These are phyloP conservation scores for Sphaerulina musiva DNA, from an alignment of 2,329 filamentous ascomycete genomes.

Conservation along the genomic window DNA sequence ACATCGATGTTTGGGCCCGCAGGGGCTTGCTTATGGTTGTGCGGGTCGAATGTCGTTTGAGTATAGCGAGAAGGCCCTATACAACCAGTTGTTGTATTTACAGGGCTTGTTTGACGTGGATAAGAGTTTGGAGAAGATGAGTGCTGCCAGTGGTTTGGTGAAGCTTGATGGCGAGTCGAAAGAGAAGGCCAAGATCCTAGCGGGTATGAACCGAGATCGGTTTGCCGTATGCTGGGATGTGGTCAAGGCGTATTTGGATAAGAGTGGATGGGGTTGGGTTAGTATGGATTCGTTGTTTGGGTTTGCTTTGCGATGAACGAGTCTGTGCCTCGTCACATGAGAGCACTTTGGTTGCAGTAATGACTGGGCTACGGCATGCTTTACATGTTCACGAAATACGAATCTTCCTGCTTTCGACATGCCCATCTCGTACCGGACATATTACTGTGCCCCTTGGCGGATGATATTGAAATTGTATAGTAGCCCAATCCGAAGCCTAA, in stretches of 20 bases:
- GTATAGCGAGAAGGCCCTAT: slow-evolving; percentile 79
- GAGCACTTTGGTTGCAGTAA: no score
- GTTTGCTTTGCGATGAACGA: slow-evolving; percentile 33
- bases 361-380: no score
- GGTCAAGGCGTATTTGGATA: slow-evolving; percentile 53
- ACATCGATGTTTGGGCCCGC: slow-evolving; percentile 78
- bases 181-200: slow-evolving; percentile 60
- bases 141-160: slow-evolving; percentile 22
- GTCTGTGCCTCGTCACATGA: no score
- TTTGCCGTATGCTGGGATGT: slow-evolving; percentile 71
- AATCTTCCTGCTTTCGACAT: no score
- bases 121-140: slow-evolving; percentile 54
- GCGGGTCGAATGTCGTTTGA: slow-evolving; percentile 83
- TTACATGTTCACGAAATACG: no score
- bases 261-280: slow-evolving; percentile 38
- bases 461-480: no score
- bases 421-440: no score
- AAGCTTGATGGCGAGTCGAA: slow-evolving; percentile 50
- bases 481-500: no score
- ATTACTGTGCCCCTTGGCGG: no score
- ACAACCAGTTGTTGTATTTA: slow-evolving; percentile 91
- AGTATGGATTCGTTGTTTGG: slow-evolving; percentile 45
- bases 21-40: slow-evolving; percentile 77
- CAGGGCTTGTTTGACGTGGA: slow-evolving; percentile 83
- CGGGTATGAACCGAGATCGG: slow-evolving; percentile 71